Conservation (phyloP, 1,139 yeast species). For the Yamadazyma oceani region DNA sequence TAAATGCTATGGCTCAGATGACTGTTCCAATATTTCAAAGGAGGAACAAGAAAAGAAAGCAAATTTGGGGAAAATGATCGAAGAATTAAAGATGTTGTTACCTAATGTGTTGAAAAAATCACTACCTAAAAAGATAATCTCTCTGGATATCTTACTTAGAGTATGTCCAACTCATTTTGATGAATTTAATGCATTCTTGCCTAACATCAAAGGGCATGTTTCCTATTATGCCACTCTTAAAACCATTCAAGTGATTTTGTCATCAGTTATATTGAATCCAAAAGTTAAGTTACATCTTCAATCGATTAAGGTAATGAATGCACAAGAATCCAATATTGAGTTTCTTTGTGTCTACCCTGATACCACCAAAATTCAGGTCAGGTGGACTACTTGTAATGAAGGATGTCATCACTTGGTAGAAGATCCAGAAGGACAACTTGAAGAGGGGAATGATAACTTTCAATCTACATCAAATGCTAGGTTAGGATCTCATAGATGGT, state of each 20-base stretch:
- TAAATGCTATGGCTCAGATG: too few species aligned
- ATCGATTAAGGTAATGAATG: slow-evolving; percentile 27
- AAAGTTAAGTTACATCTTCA: slow-evolving; percentile 51
- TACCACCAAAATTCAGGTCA: slow-evolving; percentile 54
- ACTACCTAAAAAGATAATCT: slow-evolving; percentile 50
- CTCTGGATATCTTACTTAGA: slow-evolving; percentile 54
- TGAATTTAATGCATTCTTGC: slow-evolving; percentile 51
- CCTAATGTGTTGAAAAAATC: slow-evolving; percentile 56
- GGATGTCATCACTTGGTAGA: slow-evolving; percentile 46
- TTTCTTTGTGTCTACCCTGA: slow-evolving; percentile 36
- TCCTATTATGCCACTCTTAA: slow-evolving; percentile 56
- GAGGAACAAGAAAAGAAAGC: slow-evolving; percentile 33
- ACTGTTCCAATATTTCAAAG: too few species aligned
- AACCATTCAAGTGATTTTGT: slow-evolving; percentile 53
- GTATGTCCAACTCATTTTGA: slow-evolving; percentile 60
- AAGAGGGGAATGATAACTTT: not conserved
- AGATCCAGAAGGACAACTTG: slow-evolving; percentile 5
- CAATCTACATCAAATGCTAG: slow-evolving; percentile 40
- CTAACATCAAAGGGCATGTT: slow-evolving; percentile 59
- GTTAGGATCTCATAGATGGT: slow-evolving; percentile 42
- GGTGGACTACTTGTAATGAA: slow-evolving; percentile 63
- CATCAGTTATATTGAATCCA: slow-evolving; percentile 55
- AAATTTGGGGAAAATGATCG: slow-evolving; percentile 62
- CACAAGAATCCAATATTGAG: slow-evolving; percentile 20
- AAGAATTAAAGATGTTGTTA: slow-evolving; percentile 48